phyloP scores from a whole-genome alignment of 208 protist genomes.

The Trypanosoma boissoni region DNA sequence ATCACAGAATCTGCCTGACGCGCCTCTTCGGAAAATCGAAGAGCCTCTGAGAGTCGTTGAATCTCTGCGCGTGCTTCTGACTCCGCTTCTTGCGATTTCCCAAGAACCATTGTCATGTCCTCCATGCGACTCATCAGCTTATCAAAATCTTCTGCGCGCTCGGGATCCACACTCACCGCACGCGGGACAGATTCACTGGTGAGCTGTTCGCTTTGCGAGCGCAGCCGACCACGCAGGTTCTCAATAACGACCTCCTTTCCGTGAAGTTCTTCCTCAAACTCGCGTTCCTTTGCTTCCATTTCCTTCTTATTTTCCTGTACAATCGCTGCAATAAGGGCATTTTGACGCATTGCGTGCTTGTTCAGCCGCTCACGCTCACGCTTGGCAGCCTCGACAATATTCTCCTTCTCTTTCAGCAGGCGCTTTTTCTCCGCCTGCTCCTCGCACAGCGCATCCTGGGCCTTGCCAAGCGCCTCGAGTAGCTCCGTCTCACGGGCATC shows the following conservation, averaged over 20 bases:
- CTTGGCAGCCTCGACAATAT: slow-evolving; percentile 34
- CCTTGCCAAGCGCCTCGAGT: slow-evolving; percentile 39
- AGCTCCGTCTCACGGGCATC: slow-evolving; percentile 31
- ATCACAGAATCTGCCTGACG: slow-evolving; percentile 59
- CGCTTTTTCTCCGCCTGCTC: slow-evolving; percentile 54
- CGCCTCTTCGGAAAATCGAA: slow-evolving; percentile 67
- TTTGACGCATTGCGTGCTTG: slow-evolving; percentile 61
- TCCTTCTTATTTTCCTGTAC: slow-evolving; percentile 84
- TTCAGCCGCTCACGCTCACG: slow-evolving; percentile 55
- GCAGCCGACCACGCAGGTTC: slow-evolving; percentile 66
- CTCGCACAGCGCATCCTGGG: slow-evolving; percentile 35
- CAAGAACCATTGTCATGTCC: slow-evolving; percentile 65
- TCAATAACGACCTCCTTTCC: slow-evolving; percentile 81
- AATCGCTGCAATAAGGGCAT: slow-evolving; percentile 80
- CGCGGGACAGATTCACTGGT: slow-evolving; percentile 31
- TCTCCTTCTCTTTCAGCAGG: slow-evolving; percentile 36
- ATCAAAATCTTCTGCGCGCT: slow-evolving; percentile 58
- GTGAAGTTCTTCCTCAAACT: slow-evolving; percentile 75
- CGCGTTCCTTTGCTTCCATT: slow-evolving; percentile 82
- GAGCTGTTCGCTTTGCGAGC: slow-evolving; percentile 28
- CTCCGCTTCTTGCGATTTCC: slow-evolving; percentile 71
- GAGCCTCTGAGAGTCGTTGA: slow-evolving; percentile 47
- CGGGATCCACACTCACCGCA: slow-evolving; percentile 25
- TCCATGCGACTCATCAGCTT: slow-evolving; percentile 79
- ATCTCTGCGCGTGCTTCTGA: slow-evolving; percentile 58